phyloP scores from a whole-genome alignment of 1,139 yeast species.

The Diutina neorugosa region DNA sequence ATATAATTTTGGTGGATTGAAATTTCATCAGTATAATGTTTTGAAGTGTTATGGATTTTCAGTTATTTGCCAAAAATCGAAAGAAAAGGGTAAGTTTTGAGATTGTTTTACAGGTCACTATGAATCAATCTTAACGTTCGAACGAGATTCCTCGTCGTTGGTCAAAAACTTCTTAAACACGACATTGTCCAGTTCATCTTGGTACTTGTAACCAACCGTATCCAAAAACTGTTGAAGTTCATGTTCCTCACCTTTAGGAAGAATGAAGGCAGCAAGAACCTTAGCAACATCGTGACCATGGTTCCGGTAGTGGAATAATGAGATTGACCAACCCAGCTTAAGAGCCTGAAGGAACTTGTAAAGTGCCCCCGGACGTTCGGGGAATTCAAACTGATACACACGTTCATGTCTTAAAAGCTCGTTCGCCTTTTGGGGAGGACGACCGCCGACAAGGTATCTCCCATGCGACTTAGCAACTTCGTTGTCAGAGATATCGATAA shows the following conservation, averaged over 20 bases:
- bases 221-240: slow-evolving; percentile 36
- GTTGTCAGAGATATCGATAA: slow-evolving; percentile 77
- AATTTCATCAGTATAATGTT: no score
- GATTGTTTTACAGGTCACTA: no score
- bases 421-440: slow-evolving; percentile 29
- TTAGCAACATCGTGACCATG: slow-evolving; percentile 94
- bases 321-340: slow-evolving; percentile 77
- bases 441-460: slow-evolving; percentile 90
- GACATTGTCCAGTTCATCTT: slow-evolving; percentile 74
- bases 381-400: slow-evolving; percentile 80
- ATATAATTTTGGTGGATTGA: no score
- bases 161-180: slow-evolving; percentile 66
- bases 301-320: slow-evolving; percentile 91
- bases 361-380: slow-evolving; percentile 94
- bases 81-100: no score
- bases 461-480: slow-evolving; percentile 96
- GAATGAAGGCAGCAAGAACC: slow-evolving; percentile 78
- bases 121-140: not conserved
- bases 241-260: slow-evolving; percentile 61
- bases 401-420: slow-evolving; percentile 52
- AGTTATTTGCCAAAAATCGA: no score
- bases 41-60: no score
- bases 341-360: slow-evolving; percentile 63
- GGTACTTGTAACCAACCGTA: slow-evolving; percentile 61
- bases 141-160: not conserved